Conservation (phyloP, 2,329 filamentous ascomycete genomes). For the Phaeosphaeria sp. region DNA sequence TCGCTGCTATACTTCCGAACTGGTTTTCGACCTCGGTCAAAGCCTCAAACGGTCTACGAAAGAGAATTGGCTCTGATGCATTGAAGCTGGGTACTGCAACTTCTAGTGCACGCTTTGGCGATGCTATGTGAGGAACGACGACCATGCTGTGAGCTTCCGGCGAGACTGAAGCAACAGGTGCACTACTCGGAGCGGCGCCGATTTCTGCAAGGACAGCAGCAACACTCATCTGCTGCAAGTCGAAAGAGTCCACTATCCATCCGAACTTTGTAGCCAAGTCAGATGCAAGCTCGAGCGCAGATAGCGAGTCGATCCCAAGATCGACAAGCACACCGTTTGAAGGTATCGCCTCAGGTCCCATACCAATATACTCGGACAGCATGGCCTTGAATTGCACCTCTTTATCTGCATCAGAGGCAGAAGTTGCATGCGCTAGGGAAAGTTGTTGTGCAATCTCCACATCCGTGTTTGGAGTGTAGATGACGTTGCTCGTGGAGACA, state of each 20-base stretch:
- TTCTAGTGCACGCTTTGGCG: not conserved
- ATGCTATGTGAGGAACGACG: not conserved
- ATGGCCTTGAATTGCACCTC: constrained; percentile 12
- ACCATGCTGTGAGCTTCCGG: not conserved
- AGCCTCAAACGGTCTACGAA: constrained; percentile 2
- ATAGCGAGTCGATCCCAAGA: constrained; percentile 24
- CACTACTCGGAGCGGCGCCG: not conserved
- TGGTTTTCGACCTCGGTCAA: constrained; percentile 5
- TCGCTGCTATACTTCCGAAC: not conserved
- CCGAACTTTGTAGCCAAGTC: constrained; percentile 9
- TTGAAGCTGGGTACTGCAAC: not conserved
- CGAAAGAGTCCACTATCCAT: constrained; percentile 3
- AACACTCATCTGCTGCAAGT: not conserved
- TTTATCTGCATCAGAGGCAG: not conserved
- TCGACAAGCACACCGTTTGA: constrained; percentile 13
- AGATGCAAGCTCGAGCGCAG: constrained; percentile 15
- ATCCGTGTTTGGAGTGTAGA: not conserved
- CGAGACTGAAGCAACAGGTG: not conserved
- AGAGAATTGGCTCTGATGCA: not conserved
- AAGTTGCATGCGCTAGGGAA: not conserved
- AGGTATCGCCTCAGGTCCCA: constrained; percentile 9
- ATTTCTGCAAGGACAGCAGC: not conserved
- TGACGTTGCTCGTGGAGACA: not conserved
- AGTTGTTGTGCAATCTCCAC: not conserved
- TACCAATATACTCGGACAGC: constrained; percentile 17